Evolutionary conservation across 169 alveolate genomes (phyloP), one percentile per base, ranked within the genome.

Genomic region (Theileria parva): DNA sequence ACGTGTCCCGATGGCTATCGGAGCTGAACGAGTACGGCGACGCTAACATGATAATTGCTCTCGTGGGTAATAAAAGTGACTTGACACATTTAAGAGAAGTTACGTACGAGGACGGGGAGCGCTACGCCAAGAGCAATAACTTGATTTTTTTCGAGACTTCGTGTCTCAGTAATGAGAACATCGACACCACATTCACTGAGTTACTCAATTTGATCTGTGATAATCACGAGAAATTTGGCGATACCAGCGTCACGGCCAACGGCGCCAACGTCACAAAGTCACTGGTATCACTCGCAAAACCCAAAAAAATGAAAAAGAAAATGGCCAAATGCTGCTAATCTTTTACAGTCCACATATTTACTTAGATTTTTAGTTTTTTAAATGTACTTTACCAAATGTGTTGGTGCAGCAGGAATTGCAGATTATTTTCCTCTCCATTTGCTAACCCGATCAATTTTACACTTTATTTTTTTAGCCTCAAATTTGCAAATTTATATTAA

Each of bases 1-100:
- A 95, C 89, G 97, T 96, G 50, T 86, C 95, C 55, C 91, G 97
- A 78, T 98, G 99, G 99, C 92, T 97, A 64, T 92, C 95, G 78
- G 99, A 98, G 88, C 88, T 98, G 37, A 93, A 97, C 85, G 98
- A 97, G 74, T 96, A 97, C 88, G 99, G 99, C 0, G 99, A 97
- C 74, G 92, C 96, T 19, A 95, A 97, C 79, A 96, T 97, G 53
- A 98, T 97, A 39, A 95, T 97, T 61, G 92, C 96, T 87, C 92
- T 98, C 53, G 98, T 98, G 60, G 99, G 99, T 13, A 98, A 98
- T 91, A 98, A 98, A 88, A 90, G 95, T 59, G 99, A 98, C 88
- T 93, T 97, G 96, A 93, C 86, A 39, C 85, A 91, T 80, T 75
- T 91, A 44, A 79, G 96, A 60, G 97, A 93, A 80, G 98, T 97